Conservation (phyloP, 2,329 filamentous ascomycete genomes). For the Diaporthe citriasiana region DNA sequence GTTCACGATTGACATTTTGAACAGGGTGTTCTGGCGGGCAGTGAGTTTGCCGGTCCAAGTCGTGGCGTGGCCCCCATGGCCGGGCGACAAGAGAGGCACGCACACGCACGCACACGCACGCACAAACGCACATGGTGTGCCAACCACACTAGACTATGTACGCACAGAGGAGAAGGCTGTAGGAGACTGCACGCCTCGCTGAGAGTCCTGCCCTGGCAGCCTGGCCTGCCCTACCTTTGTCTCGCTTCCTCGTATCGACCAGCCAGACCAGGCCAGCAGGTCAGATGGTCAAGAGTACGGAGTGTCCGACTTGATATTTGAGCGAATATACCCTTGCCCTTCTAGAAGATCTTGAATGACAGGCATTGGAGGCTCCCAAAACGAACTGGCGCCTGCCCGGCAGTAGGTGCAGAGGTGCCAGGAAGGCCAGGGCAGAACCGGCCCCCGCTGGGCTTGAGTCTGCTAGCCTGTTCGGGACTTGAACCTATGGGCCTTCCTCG, state of each 20-base stretch:
- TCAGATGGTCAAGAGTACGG: conserved; percentile 1
- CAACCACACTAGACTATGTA: neutral
- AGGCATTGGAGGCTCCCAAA: conserved; percentile 25
- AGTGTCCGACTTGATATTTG: conserved; percentile 19
- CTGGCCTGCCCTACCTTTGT: neutral
- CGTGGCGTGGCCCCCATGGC: conserved; percentile 18
- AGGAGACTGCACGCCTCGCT: neutral
- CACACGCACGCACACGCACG: neutral
- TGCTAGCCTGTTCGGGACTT: conserved; percentile 29
- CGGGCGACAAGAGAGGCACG: neutral
- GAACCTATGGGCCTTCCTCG: conserved; percentile 24
- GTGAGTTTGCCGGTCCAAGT: conserved; percentile 12
- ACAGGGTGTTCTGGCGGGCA: conserved; percentile 1
- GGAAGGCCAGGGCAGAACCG: conserved; percentile 6
- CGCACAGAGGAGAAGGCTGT: neutral
- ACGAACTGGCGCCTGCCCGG: conserved; percentile 12
- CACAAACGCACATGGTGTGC: neutral
- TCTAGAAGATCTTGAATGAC: conserved; percentile 22
- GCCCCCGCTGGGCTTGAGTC: neutral
- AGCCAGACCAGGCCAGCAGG: neutral
- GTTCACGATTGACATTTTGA: conserved; percentile 21
- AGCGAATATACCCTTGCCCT: conserved; percentile 20
- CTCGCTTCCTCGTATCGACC: neutral
- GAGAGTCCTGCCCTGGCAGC: neutral
- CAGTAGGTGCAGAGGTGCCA: conserved; percentile 11